A percentile compares a stretch with the other conserved stretches of the same genome.
Evolutionary conservation across 1,284 basidiomycete genomes (phyloP).

Genomic region (Mycena sp.): DNA sequence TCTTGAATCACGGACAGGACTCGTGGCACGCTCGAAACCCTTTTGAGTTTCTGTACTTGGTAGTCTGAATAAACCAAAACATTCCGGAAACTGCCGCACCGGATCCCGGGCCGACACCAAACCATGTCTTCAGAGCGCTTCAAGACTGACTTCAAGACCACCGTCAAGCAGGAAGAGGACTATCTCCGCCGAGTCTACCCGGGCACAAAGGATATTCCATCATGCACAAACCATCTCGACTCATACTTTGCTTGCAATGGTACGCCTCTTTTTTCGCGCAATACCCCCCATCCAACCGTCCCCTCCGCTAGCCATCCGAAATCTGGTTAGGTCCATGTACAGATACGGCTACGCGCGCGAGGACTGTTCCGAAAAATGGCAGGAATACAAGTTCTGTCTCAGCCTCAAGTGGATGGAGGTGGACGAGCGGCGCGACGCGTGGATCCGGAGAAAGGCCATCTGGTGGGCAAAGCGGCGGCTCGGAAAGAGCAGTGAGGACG

Average conservation of each 20-base stretch:
- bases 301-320: slow-evolving; percentile 70
- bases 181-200: slow-evolving; percentile 73
- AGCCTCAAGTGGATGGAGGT: slow-evolving; percentile 81
- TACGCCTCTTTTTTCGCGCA: slow-evolving; percentile 37
- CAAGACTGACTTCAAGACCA: slow-evolving; percentile 58
- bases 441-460: slow-evolving; percentile 88
- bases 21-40: no score
- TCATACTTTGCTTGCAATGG: slow-evolving; percentile 84
- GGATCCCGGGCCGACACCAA: background rate
- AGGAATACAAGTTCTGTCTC: slow-evolving; percentile 97
- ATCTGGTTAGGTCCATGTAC: slow-evolving; percentile 89
- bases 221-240: slow-evolving; percentile 83
- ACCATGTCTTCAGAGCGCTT: slow-evolving; percentile 41
- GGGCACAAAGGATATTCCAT: slow-evolving; percentile 80
- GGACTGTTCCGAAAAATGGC: slow-evolving; percentile 82
- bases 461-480: slow-evolving; percentile 88
- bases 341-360: slow-evolving; percentile 80
- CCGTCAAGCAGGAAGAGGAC: slow-evolving; percentile 71
- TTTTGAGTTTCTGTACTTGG: no score
- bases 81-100: no score
- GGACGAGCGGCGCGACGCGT: slow-evolving; percentile 82
- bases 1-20: no score
- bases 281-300: background rate
- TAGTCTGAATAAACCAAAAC: no score
- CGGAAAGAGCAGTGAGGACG: slow-evolving; percentile 87